A percentile compares a stretch with the other conserved stretches of the same genome.
Conservation (phyloP, 1,284 basidiomycete genomes). For the Inonotus hispidus region DNA sequence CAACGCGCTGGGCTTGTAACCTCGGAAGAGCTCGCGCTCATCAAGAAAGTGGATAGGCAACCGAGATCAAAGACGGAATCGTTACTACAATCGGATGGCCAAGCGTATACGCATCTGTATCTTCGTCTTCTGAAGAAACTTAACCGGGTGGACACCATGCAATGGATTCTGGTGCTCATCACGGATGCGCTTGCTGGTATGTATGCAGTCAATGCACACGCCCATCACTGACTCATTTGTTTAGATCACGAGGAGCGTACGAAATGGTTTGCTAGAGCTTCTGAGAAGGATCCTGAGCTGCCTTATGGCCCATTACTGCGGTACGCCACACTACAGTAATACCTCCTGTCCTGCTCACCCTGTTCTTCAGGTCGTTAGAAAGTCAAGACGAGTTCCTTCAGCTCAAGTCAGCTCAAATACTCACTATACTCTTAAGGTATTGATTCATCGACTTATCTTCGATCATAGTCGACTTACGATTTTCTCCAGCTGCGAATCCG, state of each 20-base stretch:
- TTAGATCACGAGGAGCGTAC: conserved; percentile 77
- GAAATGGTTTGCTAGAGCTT: conserved; percentile 60
- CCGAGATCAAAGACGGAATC: conserved; percentile 68
- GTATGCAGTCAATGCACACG: conserved; percentile 20
- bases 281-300: conserved; percentile 65
- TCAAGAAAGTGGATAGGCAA: conserved; percentile 87
- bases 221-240: not conserved
- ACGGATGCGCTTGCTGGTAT: conserved; percentile 83
- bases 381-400: conserved; percentile 92
- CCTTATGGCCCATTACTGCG: conserved; percentile 83
- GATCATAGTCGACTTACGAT: not conserved
- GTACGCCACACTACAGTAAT: conserved; percentile 35
- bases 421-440: conserved; percentile 80
- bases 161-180: conserved; percentile 87
- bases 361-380: conserved; percentile 59
- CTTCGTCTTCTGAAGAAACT: conserved; percentile 90
- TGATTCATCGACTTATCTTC: conserved; percentile 16
- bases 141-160: conserved; percentile 89
- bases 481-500: conserved; percentile 46
- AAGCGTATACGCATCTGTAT: conserved; percentile 84
- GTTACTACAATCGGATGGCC: conserved; percentile 73
- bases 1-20: conserved; percentile 92
- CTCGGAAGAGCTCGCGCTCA: conserved; percentile 81
- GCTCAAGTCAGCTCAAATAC: conserved; percentile 83
- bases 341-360: conserved; percentile 2